Conservation (phyloP, 768 basidiomycete species). For the Mycena maculata region DNA sequence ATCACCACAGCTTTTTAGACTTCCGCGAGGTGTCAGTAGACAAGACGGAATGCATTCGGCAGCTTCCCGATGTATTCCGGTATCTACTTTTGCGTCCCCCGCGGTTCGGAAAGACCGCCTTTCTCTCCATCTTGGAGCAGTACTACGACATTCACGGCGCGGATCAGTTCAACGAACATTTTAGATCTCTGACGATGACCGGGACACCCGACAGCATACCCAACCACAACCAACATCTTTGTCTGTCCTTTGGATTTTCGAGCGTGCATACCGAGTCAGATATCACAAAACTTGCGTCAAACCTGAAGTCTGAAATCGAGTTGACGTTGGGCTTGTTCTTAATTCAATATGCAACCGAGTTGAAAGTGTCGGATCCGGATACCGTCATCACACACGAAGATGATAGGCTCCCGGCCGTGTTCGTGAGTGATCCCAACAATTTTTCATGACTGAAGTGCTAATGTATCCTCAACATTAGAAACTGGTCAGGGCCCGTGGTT, state of each 20-base stretch:
- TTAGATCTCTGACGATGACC: not conserved
- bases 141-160: slow-evolving; percentile 5
- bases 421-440: too few species aligned
- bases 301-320: too few species aligned
- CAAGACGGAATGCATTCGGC: not conserved
- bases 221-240: slow-evolving; percentile 12
- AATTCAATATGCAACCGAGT: too few species aligned
- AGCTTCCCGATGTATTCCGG: not conserved
- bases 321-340: too few species aligned
- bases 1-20: not conserved
- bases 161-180: not conserved
- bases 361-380: too few species aligned
- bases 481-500: not conserved
- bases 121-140: not conserved
- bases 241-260: slow-evolving; percentile 1
- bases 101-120: slow-evolving; percentile 12
- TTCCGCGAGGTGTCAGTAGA: not conserved
- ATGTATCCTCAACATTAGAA: not conserved
- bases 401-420: too few species aligned
- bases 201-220: not conserved
- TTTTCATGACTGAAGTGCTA: too few species aligned
- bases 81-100: slow-evolving; percentile 12
- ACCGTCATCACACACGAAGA: too few species aligned
- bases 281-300: not conserved
- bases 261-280: not conserved